Evolutionary conservation across 2,329 filamentous ascomycete genomes (phyloP), one percentile per base, ranked within the genome.

Genomic region (Monilinia polystroma): DNA sequence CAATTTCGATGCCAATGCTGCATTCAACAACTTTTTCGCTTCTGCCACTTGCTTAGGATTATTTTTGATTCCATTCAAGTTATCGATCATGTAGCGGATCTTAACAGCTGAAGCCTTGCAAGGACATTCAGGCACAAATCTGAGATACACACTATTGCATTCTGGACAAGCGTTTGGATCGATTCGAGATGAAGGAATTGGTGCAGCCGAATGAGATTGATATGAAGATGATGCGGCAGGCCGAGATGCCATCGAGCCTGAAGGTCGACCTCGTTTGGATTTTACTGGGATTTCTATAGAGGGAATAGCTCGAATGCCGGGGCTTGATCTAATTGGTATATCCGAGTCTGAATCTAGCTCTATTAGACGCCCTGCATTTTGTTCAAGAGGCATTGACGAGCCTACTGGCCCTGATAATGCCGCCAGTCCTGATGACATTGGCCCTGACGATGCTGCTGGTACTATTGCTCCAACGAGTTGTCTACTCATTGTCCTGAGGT

Each of bases 81-180:
- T 51, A 49, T 60, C 58, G n/a, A 60, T 45, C 58, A 60, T 60
- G 38, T 51, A 32, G 38, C 58, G 58, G 11, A 60, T 60, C 45
- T 51, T 51, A 20, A 32, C 4, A 14, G 32, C 29, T 38, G 58
- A 32, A 20, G 58, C 32, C 0, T 51, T 23, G 8, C 10, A 12
- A 12, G 45, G 58, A 26, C 58, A 60, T 35, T 32, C 32, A 51
- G 58, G 58, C 32, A 60, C 45, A 32, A 51, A 20, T n/a, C 20
- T 41, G 4, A 45, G 23, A 14, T 12, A 51, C 18, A 5, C 14
- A 60, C 51, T 38, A 26, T 41, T 38, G 45, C 58, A 60, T n/a
- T 11, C 8, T 60, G 58, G 45, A 10, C 58, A 60, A 38, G 32
- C 26, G 7, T 38, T 38, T 43, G 29, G n/a, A n/a, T 26, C 49